Base-by-base conservation (phyloP, 192 early-diverging fungal species). In the Blastocladiella britannica region DNA sequence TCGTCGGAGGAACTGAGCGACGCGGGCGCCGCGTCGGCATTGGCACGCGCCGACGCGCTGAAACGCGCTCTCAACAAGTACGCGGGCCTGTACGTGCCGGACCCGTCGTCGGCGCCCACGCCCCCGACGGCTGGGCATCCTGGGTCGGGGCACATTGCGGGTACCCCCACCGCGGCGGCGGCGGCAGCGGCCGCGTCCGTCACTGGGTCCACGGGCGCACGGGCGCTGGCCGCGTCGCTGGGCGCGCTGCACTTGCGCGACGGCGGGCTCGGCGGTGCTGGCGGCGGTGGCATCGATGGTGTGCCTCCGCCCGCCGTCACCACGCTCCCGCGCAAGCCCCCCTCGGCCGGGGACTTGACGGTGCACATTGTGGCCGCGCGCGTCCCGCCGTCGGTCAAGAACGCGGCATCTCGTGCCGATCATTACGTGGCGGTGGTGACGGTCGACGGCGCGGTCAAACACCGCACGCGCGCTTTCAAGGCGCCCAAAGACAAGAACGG, bases 1-100 rank as follows among this genome's bases (percentile, higher is more conserved):
- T 27, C 28, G 56, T 53, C 58, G 54, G 43, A 7, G 43, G 43
- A 7, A 27, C 28, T 26, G 25, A 55, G 7, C 26, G 15, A 9
- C 15, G 28, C 20, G 26, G 52, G 29, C 25, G 20, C 53, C 57
- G 25, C 24, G n/a, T n/a, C n/a, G n/a, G n/a, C n/a, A n/a, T n/a
- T n/a, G n/a, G 87, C 85, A 64, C 88, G 86, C 58, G 75, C 88
- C 54, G 72, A 70, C 8, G 65, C 85, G 23, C 68, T 89, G 37
- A 81, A 78, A 58, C 72, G 76, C 24, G 79, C 86, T 26, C 74
- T 86, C 53, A 81, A 89, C 62, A 80, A 82, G 66, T 95, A 97
- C 72, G 81, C 86, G 64, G 72, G 82, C 22, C 70, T 98, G 9
- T 87, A 85, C 63, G 78, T 94, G 37, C 37, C 37, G 15, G n/a